Evolutionary conservation across 805 yeast species (phyloP).

Genomic region (Saccharomycopsis guyanensis): DNA sequence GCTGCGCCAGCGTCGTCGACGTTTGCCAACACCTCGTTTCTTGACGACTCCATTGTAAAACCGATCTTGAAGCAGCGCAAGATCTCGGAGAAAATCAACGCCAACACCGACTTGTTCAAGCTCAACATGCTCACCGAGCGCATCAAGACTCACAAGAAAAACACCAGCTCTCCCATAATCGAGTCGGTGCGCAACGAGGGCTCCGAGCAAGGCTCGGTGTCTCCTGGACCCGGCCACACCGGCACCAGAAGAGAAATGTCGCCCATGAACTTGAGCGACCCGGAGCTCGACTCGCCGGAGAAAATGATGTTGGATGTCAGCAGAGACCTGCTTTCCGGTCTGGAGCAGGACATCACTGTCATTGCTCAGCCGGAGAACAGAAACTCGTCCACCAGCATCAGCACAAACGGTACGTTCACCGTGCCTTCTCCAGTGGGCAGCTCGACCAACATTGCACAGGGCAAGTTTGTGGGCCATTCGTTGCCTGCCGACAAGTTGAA

Average conservation of each 20-base stretch:
- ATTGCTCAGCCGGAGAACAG: not conserved
- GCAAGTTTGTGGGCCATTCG: not conserved
- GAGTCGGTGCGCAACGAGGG: not conserved
- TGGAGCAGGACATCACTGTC: too few species aligned
- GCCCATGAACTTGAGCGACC: slow-evolving; percentile 8
- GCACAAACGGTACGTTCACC: not conserved
- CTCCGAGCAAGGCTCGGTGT: not conserved
- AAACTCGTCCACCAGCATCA: not conserved
- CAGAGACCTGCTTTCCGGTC: not conserved
- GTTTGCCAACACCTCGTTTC: not conserved
- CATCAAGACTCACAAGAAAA: not conserved
- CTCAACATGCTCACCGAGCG: slow-evolving; percentile 7
- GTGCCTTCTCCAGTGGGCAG: not conserved
- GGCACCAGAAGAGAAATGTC: slow-evolving; percentile 5
- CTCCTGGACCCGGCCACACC: not conserved
- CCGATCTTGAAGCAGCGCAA: slow-evolving; percentile 41
- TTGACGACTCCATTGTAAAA: slow-evolving; percentile 25
- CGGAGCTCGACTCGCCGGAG: not conserved
- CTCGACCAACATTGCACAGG: not conserved
- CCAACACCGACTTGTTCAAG: slow-evolving; percentile 32
- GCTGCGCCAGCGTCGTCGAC: not conserved
- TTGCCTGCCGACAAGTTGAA: slow-evolving; percentile 6
- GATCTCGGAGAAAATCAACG: slow-evolving; percentile 38
- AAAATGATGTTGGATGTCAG: not conserved
- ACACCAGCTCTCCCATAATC: slow-evolving; percentile 2